Percentiles rank a stretch among this genome's conserved stretches.
These are phyloP conservation scores for Bruguiera parviflora DNA, from an alignment of 345 rosid genomes.

Conservation along the genomic window DNA sequence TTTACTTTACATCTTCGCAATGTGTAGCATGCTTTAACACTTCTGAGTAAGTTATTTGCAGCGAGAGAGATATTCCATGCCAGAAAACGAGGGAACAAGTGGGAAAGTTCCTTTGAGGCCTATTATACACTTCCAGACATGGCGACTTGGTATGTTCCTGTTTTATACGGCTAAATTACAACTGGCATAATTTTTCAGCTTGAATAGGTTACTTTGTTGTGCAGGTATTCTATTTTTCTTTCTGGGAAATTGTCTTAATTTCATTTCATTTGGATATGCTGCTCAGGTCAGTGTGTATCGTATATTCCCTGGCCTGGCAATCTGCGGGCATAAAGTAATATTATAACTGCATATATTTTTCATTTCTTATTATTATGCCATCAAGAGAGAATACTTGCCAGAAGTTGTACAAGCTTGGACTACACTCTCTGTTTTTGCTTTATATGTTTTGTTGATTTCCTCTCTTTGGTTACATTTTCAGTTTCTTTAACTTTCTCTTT, in stretches of 20 bases:
- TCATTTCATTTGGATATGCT: constrained; percentile 98
- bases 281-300: constrained; percentile 75
- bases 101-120: constrained; percentile 72
- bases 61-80: constrained; percentile 69
- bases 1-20: constrained; percentile 4
- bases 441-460: neutral
- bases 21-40: constrained; percentile 14
- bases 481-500: neutral
- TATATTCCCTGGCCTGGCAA: neutral
- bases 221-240: constrained; percentile 83
- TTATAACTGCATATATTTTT: neutral
- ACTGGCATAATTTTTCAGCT: constrained; percentile 12
- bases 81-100: constrained; percentile 52
- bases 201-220: constrained; percentile 23
- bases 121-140: constrained; percentile 78
- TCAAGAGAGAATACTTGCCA: no score
- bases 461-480: neutral
- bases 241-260: constrained; percentile 92
- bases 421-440: constrained; percentile 3
- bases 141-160: constrained; percentile 84
- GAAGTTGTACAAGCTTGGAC: neutral
- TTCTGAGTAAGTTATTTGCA: constrained; percentile 37
- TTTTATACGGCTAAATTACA: constrained; percentile 16
- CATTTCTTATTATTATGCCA: neutral
- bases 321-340: neutral